Evolutionary conservation across 2,329 filamentous ascomycete genomes (phyloP).

Genomic region (Nigrograna mackinnonii): DNA sequence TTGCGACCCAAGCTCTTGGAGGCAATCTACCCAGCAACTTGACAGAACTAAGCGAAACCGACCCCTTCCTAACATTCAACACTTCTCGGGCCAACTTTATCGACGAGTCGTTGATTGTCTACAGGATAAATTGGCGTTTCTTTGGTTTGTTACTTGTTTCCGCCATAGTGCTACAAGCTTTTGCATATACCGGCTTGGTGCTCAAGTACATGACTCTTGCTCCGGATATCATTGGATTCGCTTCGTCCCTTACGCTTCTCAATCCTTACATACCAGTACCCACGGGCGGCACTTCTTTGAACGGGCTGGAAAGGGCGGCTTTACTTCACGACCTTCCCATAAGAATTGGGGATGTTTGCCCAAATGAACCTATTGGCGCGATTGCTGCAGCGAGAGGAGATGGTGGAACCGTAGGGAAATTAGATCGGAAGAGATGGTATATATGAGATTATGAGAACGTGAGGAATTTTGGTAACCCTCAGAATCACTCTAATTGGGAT

Average conservation of each 20-base stretch:
- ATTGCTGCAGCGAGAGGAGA: conserved; percentile 29
- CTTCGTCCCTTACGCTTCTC: conserved; percentile 23
- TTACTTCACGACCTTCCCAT: conserved; percentile 26
- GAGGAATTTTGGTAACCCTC: no score
- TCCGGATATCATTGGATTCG: conserved; percentile 30
- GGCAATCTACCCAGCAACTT: conserved; percentile 24
- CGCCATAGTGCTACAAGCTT: conserved; percentile 24
- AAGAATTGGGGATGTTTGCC: conserved; percentile 32
- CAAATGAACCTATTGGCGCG: conserved; percentile 26
- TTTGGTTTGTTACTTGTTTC: conserved; percentile 23
- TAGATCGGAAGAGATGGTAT: conserved; percentile 26
- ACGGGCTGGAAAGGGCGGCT: conserved; percentile 25
- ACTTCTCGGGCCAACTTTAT: conserved; percentile 10
- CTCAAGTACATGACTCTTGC: conserved; percentile 32
- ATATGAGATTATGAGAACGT: no score
- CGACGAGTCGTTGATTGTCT: conserved; percentile 8
- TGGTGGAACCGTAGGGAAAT: conserved; percentile 14
- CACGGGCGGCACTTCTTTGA: conserved; percentile 26
- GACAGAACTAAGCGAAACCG: conserved; percentile 6
- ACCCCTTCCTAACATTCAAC: conserved; percentile 17
- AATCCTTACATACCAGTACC: conserved; percentile 28
- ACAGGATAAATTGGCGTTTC: conserved; percentile 30
- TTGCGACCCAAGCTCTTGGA: conserved; percentile 21
- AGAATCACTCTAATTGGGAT: no score
- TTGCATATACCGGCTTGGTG: conserved; percentile 25